Conservation (phyloP, 1,284 basidiomycete species). For the Athelia psychrophila region DNA sequence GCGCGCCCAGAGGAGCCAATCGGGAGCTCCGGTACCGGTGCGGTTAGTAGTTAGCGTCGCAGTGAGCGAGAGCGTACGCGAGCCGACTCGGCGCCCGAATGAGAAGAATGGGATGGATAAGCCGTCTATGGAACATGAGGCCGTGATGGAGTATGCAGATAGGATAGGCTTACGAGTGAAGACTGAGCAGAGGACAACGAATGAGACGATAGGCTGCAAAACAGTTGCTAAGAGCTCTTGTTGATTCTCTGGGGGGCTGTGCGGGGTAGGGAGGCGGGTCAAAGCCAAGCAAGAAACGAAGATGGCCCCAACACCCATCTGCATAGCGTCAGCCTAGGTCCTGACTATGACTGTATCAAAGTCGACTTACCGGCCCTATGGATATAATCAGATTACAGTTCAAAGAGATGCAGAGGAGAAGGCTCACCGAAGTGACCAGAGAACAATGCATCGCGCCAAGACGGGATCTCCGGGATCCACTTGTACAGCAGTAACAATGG, state of each 20-base stretch:
- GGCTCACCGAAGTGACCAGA: slow-evolving; percentile 80
- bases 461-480: slow-evolving; percentile 82
- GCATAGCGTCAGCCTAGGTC: slow-evolving; percentile 1
- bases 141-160: neutral
- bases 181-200: slow-evolving; percentile 83
- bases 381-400: slow-evolving; percentile 3
- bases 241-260: slow-evolving; percentile 57
- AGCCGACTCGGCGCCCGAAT: slow-evolving; percentile 63
- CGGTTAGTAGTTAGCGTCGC: slow-evolving; percentile 22
- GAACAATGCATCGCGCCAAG: slow-evolving; percentile 80
- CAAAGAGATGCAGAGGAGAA: neutral
- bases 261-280: slow-evolving; percentile 60
- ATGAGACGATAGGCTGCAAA: slow-evolving; percentile 80
- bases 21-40: slow-evolving; percentile 30
- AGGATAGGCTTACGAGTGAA: slow-evolving; percentile 57
- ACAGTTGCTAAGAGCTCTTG: slow-evolving; percentile 67
- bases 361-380: slow-evolving; percentile 51
- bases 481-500: slow-evolving; percentile 70
- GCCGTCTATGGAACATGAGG: slow-evolving; percentile 61
- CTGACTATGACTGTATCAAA: neutral
- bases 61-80: slow-evolving; percentile 43
- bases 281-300: slow-evolving; percentile 83
- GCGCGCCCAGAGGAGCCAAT: slow-evolving; percentile 47
- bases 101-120: slow-evolving; percentile 88
- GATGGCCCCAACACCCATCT: slow-evolving; percentile 83